Percentiles rank a stretch among this genome's conserved stretches.
These are phyloP conservation scores for Sarcodon sp. DNA, from an alignment of 768 basidiomycete genomes.

Conservation along the genomic window DNA sequence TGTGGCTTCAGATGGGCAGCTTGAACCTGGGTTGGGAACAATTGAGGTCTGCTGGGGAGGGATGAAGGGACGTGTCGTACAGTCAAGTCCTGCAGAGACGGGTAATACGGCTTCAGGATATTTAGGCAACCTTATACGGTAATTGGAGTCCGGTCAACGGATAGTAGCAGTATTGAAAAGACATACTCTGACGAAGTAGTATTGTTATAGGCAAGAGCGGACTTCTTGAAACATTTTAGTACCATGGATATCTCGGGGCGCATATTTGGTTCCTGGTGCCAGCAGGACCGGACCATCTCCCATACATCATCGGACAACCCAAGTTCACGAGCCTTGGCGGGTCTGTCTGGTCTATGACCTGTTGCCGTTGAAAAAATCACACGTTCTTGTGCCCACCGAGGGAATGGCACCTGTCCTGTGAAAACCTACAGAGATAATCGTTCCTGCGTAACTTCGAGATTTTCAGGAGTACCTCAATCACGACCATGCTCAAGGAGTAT, in stretches of 20 bases:
- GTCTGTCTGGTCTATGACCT: background rate
- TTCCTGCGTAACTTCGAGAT: background rate
- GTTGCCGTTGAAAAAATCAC: background rate
- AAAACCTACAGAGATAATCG: background rate
- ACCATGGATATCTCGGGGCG: background rate
- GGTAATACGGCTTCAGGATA: no score
- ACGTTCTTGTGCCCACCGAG: background rate
- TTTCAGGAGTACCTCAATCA: background rate
- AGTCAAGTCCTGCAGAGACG: no score
- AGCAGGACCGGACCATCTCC: background rate
- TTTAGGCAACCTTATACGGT: no score
- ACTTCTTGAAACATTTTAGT: background rate
- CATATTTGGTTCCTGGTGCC: background rate
- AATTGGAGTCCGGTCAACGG: no score
- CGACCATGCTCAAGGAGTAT: constrained; percentile 3
- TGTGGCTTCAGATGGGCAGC: no score
- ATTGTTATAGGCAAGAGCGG: no score
- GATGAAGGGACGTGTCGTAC: no score
- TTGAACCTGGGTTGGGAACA: no score
- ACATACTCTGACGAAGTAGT: no score
- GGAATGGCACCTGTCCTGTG: background rate
- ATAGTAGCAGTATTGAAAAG: no score
- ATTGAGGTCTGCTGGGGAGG: no score
- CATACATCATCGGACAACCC: constrained; percentile 1
- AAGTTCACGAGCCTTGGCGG: background rate